Conservation (phyloP, 306 rosid genomes). For the peach (Prunus persica) region Prunus_persica_NCBIv2 NC_034015.1:20347001-20347500, state of each 20-base stretch:
- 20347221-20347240: constrained; percentile 41
- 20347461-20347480: constrained; percentile 27
- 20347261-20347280: constrained; percentile 38
- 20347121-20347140: constrained; percentile 51
- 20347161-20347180: constrained; percentile 41
- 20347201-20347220: constrained; percentile 56
- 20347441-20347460: constrained; percentile 49
- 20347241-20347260: constrained; percentile 33
- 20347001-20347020: constrained; percentile 56
- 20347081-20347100: constrained; percentile 56
- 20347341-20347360: constrained; percentile 20
- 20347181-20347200: constrained; percentile 41
- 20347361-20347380: constrained; percentile 27
- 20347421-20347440: constrained; percentile 56
- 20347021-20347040: constrained; percentile 62
- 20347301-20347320: constrained; percentile 66
- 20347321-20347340: constrained; percentile 46
- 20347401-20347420: constrained; percentile 63
- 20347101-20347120: constrained; percentile 62
- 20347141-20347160: constrained; percentile 27
- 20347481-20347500: constrained; percentile 10
- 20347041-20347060: constrained; percentile 62
- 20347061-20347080: constrained; percentile 81
- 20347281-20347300: constrained; percentile 41
- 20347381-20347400: constrained; percentile 32